A percentile compares a stretch with the other conserved stretches of the same genome.
Conservation (phyloP, 2,329 filamentous ascomycete species). For the Xylariaceae sp. region DNA sequence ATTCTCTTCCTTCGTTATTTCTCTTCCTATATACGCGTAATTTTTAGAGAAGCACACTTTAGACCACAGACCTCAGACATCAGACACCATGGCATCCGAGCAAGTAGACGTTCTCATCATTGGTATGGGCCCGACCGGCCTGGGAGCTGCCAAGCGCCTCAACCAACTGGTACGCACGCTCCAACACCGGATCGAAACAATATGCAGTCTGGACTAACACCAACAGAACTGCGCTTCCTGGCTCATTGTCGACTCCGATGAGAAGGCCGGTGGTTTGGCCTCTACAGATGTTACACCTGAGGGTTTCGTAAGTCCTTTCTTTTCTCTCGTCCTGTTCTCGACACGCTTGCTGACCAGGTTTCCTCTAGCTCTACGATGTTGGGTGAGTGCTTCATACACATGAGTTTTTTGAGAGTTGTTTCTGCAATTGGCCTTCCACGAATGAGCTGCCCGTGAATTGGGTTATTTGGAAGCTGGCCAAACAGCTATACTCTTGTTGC, state of each 20-base stretch:
- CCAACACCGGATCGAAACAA: constrained; percentile 12
- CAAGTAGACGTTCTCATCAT: constrained; percentile 96
- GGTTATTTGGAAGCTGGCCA: too few relatives aligned
- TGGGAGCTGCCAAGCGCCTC: constrained; percentile 95
- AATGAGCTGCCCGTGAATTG: background rate
- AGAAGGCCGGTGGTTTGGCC: constrained; percentile 90
- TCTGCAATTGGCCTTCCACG: background rate
- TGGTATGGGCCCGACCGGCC: constrained; percentile 92
- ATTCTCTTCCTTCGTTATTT: constrained; percentile 6
- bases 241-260: constrained; percentile 89
- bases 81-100: constrained; percentile 26
- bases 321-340: background rate
- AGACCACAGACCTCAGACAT: constrained; percentile 1
- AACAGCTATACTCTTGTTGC: too few relatives aligned
- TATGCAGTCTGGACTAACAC: constrained; percentile 23
- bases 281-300: constrained; percentile 93
- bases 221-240: constrained; percentile 81
- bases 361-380: constrained; percentile 84
- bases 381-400: constrained; percentile 32
- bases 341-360: constrained; percentile 22
- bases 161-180: constrained; percentile 72
- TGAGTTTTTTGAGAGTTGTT: background rate
- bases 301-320: constrained; percentile 74
- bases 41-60: constrained; percentile 7
- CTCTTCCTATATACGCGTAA: constrained; percentile 1